Conservation (phyloP, 768 basidiomycete genomes). For the Trametes meyenii region DNA sequence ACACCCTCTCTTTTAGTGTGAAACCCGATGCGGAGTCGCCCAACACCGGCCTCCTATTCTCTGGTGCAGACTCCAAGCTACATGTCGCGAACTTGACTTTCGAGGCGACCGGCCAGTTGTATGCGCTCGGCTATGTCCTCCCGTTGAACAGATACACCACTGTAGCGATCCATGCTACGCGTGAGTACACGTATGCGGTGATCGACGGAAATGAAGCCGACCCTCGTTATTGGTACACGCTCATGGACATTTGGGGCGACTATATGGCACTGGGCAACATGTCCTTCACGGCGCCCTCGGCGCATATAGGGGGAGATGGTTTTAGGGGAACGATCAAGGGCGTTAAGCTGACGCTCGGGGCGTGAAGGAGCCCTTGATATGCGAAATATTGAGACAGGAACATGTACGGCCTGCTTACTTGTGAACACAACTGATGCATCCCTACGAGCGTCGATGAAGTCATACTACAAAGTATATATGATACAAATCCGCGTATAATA, state of each 20-base stretch:
- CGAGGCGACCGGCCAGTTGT: conserved; percentile 41
- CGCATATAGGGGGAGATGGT: conserved; percentile 37
- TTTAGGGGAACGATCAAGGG: conserved; percentile 40
- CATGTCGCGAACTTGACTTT: conserved; percentile 43
- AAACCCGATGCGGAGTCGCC: conserved; percentile 30
- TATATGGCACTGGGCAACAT: conserved; percentile 44
- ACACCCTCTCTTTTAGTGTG: conserved; percentile 45
- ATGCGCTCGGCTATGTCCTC: conserved; percentile 39
- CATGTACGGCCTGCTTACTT: too few relatives aligned
- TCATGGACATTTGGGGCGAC: conserved; percentile 44
- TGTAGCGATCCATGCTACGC: conserved; percentile 42
- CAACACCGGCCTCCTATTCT: conserved; percentile 34
- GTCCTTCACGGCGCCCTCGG: conserved; percentile 47
- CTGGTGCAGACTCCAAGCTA: conserved; percentile 40
- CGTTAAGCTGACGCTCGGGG: conserved; percentile 25
- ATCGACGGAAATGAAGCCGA: conserved; percentile 31
- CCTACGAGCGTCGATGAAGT: not conserved
- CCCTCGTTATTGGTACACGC: conserved; percentile 39
- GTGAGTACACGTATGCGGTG: conserved; percentile 39
- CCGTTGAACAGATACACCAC: conserved; percentile 35
- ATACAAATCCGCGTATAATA: not conserved
- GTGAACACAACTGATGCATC: not conserved
- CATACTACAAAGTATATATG: not conserved
- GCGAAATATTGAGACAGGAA: not conserved
- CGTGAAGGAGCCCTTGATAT: not conserved